A percentile compares a stretch with the other conserved stretches of the same genome.
Conservation (phyloP, 352 stramenopile species). For the Globisporangium cederbergense region DNA sequence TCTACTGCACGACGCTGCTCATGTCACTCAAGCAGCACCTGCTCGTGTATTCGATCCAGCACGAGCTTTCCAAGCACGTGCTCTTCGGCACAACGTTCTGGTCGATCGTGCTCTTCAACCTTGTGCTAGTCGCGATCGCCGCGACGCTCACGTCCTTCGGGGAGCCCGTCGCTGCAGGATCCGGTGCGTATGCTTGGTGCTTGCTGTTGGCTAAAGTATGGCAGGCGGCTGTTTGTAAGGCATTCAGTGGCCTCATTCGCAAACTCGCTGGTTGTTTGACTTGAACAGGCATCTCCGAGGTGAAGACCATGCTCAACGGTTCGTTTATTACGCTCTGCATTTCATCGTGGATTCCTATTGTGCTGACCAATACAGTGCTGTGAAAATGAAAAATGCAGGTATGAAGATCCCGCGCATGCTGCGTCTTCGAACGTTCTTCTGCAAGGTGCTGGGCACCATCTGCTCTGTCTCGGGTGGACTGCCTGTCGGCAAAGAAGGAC, state of each 20-base stretch:
- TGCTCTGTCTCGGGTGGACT: constrained; percentile 82
- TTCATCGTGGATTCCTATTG: background rate
- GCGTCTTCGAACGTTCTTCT: constrained; percentile 73
- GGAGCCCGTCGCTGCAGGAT: constrained; percentile 76
- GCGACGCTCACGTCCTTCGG: constrained; percentile 67
- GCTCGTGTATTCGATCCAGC: constrained; percentile 57
- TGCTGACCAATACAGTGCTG: background rate
- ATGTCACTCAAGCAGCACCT: constrained; percentile 68
- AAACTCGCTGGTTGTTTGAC: background rate
- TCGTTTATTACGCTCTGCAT: constrained; percentile 3
- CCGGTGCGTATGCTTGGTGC: constrained; percentile 30
- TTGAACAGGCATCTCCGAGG: constrained; percentile 83
- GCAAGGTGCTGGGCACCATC: constrained; percentile 88
- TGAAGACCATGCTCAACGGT: constrained; percentile 92
- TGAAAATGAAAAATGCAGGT: constrained; percentile 12
- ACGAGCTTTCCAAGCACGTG: constrained; percentile 53
- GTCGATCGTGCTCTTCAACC: constrained; percentile 65
- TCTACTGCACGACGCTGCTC: constrained; percentile 74
- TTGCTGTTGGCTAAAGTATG: background rate
- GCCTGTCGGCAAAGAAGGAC: constrained; percentile 91
- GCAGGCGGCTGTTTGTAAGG: background rate
- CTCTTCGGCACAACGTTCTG: constrained; percentile 76
- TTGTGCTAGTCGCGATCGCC: constrained; percentile 69
- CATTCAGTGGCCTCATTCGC: no score
- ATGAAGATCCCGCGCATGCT: constrained; percentile 84